Evolutionary conservation across 1,284 basidiomycete species (phyloP), one percentile per base, ranked within the genome.

Genomic region (Termitomyces sp.): DNA sequence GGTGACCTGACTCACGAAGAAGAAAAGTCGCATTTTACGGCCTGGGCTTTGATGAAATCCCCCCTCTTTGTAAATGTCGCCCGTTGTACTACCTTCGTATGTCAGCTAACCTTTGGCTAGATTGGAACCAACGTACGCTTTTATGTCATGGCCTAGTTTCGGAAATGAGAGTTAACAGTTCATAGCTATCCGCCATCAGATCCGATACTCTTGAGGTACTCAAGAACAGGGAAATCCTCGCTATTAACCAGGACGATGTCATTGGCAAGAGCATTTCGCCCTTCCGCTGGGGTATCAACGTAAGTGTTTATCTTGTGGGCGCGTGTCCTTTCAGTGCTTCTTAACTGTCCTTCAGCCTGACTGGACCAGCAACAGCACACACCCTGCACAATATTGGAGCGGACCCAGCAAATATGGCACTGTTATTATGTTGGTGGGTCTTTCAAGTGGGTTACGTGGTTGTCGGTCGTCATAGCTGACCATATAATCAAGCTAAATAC

Each of bases 1-100:
- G 80, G 80, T 14, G 73, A 76, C 19, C 68, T 83, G 43, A 81
- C 77, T 1, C 74, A 69, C 57, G 80, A 84, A 31, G 82, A 84
- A 65, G 66, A 73, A 14, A 82, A 83, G 62, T 73, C 79, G 3
- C 55, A 57, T 19, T 57, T 57, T 28, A 57, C 55, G 0, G 79
- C 77, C 1, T 84, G 81, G 83, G 80, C 80, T 19, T 68, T 84
- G 24, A 76, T 83, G 55, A 54, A 51, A 62, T 80, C 78, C 1
- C 80, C 78, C 11, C 65, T 80, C 1, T 64, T 80, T 45, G 76
- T 79, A 30, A 14, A 26, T 31, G 8, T 21, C 5, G 56, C 46
- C 6, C 10, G 33, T n/a, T 8, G 40, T 28, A 19, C 28, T 5
- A 39, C 13, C 14, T 7, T 28, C 50, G 45, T 6, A 28, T 13